phyloP scores from a whole-genome alignment of 345 rosid genomes.

The Populus nigra region DNA sequence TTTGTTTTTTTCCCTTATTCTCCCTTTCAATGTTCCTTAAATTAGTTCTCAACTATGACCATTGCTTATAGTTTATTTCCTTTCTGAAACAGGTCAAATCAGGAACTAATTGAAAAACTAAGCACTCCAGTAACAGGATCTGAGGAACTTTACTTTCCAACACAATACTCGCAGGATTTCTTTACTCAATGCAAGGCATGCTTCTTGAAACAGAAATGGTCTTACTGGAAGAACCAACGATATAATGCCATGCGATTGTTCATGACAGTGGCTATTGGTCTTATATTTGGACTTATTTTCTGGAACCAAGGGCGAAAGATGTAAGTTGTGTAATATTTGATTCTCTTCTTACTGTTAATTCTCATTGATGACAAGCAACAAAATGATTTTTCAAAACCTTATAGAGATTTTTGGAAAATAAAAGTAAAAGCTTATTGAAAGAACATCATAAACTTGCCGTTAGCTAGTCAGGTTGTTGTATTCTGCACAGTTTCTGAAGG shows the following conservation, averaged over 20 bases:
- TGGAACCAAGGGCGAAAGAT: conserved; percentile 21
- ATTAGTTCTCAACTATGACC: not conserved
- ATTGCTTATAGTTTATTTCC: not conserved
- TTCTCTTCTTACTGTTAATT: not conserved
- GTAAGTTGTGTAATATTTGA: conserved; percentile 5
- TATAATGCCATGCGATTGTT: conserved; percentile 15
- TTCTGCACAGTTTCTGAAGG: no score
- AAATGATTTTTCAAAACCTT: not conserved
- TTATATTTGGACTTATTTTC: conserved; percentile 24
- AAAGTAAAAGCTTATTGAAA: not conserved
- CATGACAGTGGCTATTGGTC: conserved; percentile 15
- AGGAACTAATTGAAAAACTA: conserved; percentile 13
- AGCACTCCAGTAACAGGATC: conserved; percentile 20
- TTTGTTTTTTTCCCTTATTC: not conserved
- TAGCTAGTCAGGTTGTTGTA: not conserved
- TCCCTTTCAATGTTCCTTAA: no score
- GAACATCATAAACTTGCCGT: no score
- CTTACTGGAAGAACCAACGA: conserved; percentile 21
- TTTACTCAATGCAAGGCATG: conserved; percentile 19
- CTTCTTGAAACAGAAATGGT: conserved; percentile 24
- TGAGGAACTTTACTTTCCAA: conserved; percentile 19
- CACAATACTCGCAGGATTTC: conserved; percentile 18
- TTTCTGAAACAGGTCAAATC: conserved; percentile 12
- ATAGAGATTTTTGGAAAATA: not conserved
- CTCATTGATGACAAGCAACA: not conserved